Evolutionary conservation across 176 grass and related monocot species (phyloP).

Genomic region (Carex littledalei): DNA sequence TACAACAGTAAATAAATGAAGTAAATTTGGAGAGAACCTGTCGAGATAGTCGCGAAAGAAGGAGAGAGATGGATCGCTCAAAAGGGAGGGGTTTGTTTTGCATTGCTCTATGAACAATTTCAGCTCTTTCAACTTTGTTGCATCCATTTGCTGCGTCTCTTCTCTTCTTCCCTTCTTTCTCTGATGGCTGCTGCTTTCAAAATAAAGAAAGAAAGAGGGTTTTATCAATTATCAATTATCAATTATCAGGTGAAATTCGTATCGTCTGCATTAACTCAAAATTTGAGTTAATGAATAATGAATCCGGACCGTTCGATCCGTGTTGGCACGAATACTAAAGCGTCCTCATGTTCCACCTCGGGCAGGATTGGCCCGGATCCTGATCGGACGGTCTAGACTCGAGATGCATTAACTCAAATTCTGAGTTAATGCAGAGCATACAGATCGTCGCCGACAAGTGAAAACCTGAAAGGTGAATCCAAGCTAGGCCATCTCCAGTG

Average conservation of each 20-base stretch:
- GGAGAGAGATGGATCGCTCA: constrained; percentile 62
- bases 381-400: too few relatives aligned
- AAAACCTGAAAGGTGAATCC: background rate
- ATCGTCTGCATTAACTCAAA: too few relatives aligned
- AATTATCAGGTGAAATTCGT: background rate
- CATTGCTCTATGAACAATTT: constrained; percentile 62
- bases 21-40: constrained; percentile 16
- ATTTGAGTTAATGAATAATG: too few relatives aligned
- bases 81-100: constrained; percentile 62
- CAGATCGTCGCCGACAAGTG: background rate
- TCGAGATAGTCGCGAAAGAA: constrained; percentile 91
- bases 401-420: too few relatives aligned
- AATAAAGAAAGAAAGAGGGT: background rate
- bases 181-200: background rate
- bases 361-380: too few relatives aligned
- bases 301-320: too few relatives aligned
- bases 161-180: background rate
- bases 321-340: too few relatives aligned
- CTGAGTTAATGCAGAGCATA: too few relatives aligned
- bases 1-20: background rate
- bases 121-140: constrained; percentile 48
- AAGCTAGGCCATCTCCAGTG: background rate
- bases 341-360: too few relatives aligned
- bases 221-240: background rate
- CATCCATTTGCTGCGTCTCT: constrained; percentile 34